These are phyloP conservation scores for Gnomoniopsis smithogilvyi DNA, from an alignment of 2,329 filamentous ascomycete genomes.

Conservation along the genomic window DNA sequence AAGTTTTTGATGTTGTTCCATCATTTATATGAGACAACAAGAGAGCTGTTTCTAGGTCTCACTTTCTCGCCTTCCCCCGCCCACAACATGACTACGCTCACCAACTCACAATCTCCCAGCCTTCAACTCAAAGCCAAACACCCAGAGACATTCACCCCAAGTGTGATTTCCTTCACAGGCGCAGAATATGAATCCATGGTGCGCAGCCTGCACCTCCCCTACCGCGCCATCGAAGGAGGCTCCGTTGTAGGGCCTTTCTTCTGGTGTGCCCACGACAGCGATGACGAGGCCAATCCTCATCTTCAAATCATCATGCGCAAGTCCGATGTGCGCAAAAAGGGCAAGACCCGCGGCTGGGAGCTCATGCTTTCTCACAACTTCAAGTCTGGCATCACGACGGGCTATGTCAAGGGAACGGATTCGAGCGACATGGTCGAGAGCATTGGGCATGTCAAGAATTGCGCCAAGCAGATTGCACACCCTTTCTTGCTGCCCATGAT, in stretches of 20 bases:
- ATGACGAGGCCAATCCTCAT: slow-evolving; percentile 50
- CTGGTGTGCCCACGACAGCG: slow-evolving; percentile 55
- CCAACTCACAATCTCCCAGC: slow-evolving; percentile 29
- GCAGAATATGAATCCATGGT: slow-evolving; percentile 55
- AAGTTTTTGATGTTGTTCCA: slow-evolving; percentile 26
- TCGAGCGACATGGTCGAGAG: slow-evolving; percentile 50
- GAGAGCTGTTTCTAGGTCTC: too few relatives aligned
- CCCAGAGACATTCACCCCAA: slow-evolving; percentile 55
- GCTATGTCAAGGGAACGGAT: slow-evolving; percentile 59
- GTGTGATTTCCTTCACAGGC: slow-evolving; percentile 51
- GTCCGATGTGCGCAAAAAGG: slow-evolving; percentile 64
- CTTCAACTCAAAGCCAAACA: slow-evolving; percentile 55
- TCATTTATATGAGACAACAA: too few relatives aligned
- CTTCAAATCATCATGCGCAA: slow-evolving; percentile 63
- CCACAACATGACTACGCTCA: not conserved
- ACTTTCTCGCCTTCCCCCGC: not conserved
- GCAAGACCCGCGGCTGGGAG: slow-evolving; percentile 62
- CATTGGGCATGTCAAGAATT: slow-evolving; percentile 48
- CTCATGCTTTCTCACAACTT: slow-evolving; percentile 59
- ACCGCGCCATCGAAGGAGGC: slow-evolving; percentile 55
- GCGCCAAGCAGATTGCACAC: slow-evolving; percentile 49
- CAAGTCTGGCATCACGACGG: slow-evolving; percentile 52
- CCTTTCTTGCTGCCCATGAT: slow-evolving; percentile 58
- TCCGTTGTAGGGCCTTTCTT: slow-evolving; percentile 62
- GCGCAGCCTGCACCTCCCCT: slow-evolving; percentile 49